A percentile compares a stretch with the other conserved stretches of the same genome.
phyloP scores from a whole-genome alignment of 2,329 filamentous ascomycete species.

The Colletotrichum sp. region DNA sequence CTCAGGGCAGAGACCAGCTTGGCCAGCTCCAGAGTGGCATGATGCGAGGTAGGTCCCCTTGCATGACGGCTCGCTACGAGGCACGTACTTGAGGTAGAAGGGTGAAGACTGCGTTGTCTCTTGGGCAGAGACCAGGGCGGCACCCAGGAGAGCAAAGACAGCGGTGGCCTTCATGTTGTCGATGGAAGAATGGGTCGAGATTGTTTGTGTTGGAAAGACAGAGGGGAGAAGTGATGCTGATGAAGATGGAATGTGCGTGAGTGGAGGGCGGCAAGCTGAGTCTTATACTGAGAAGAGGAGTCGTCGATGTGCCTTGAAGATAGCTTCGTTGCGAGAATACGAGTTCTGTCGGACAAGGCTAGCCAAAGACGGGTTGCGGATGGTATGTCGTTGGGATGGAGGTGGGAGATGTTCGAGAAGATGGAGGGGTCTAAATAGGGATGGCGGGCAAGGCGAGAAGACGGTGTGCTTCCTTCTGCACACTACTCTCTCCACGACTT shows the following conservation, averaged over 20 bases:
- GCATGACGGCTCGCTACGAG: neutral
- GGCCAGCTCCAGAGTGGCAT: constrained; percentile 18
- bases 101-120: neutral
- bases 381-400: neutral
- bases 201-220: neutral
- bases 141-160: neutral
- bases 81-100: constrained; percentile 7
- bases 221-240: neutral
- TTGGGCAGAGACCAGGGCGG: neutral
- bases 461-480: neutral
- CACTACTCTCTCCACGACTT: neutral
- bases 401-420: neutral
- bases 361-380: neutral
- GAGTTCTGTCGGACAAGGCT: neutral
- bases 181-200: neutral
- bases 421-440: neutral
- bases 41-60: neutral
- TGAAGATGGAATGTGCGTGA: neutral
- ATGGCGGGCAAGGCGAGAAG: neutral
- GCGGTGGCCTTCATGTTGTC: constrained; percentile 8
- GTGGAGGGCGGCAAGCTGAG: neutral
- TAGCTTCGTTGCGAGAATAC: neutral
- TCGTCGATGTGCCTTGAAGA: neutral
- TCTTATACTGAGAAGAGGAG: neutral
- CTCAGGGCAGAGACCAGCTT: constrained; percentile 16